Evolutionary conservation across 2,329 filamentous ascomycete genomes (phyloP).

Genomic region (Pezicula rhizophila): DNA sequence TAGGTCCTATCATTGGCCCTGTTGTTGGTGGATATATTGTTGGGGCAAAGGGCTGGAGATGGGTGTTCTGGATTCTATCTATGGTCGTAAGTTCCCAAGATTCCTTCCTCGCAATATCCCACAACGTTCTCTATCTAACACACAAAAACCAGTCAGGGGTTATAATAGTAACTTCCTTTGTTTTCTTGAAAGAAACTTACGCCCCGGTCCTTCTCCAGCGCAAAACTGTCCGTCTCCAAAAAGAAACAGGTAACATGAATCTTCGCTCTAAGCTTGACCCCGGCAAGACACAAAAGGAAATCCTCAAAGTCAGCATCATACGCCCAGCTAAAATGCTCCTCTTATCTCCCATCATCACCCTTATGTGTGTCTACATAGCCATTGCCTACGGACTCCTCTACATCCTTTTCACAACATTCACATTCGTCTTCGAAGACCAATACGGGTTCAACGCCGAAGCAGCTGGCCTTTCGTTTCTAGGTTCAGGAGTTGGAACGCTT

Average conservation of each 20-base stretch:
- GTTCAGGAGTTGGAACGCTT: conserved; percentile 35
- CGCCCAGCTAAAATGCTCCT: conserved; percentile 38
- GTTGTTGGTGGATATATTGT: conserved; percentile 28
- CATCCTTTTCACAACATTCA: conserved; percentile 43
- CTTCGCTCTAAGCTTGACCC: conserved; percentile 21
- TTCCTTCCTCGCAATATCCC: too few species aligned
- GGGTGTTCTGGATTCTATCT: conserved; percentile 29
- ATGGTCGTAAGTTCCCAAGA: conserved; percentile 27
- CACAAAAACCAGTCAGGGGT: conserved; percentile 29
- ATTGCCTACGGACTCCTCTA: conserved; percentile 46
- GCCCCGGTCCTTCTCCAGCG: too few species aligned
- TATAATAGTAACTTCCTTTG: too few species aligned
- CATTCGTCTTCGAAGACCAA: conserved; percentile 37
- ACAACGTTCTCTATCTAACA: too few species aligned
- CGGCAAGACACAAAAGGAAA: too few species aligned
- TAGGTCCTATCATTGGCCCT: conserved; percentile 25
- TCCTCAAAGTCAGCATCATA: conserved; percentile 33
- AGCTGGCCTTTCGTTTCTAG: conserved; percentile 33
- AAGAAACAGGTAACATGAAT: conserved; percentile 33
- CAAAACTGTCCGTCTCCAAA: conserved; percentile 22
- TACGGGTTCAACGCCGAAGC: conserved; percentile 34
- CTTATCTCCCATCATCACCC: conserved; percentile 28
- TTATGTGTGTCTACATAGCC: conserved; percentile 41
- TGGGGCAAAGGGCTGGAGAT: conserved; percentile 28
- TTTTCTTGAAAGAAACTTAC: too few species aligned